Conservation (phyloP, 768 basidiomycete species). For the Leucosporidium scottii region DNA sequence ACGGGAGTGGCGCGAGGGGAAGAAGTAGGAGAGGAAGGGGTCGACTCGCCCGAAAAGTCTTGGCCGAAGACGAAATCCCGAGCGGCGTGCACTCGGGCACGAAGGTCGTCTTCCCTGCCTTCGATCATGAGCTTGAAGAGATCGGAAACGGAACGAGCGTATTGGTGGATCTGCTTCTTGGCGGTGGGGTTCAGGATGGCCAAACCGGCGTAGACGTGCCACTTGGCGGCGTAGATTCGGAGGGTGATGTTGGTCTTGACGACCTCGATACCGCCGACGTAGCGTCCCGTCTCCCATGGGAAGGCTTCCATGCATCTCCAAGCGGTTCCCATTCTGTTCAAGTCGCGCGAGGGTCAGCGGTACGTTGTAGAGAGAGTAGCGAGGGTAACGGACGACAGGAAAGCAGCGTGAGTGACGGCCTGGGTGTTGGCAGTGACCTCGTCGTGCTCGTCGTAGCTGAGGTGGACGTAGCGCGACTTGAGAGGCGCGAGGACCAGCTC, state of each 20-base stretch:
- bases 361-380: neutral
- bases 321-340: conserved; percentile 86
- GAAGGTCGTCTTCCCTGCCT: conserved; percentile 52
- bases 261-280: conserved; percentile 94
- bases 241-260: conserved; percentile 95
- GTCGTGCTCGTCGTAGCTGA: conserved; percentile 96
- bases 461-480: conserved; percentile 75
- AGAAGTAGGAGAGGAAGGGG: neutral
- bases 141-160: conserved; percentile 72
- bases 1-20: neutral
- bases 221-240: conserved; percentile 90
- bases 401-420: conserved; percentile 95
- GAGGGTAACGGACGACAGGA: conserved; percentile 62
- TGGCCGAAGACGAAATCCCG: conserved; percentile 65
- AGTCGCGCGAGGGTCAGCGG: neutral
- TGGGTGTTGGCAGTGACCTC: conserved; percentile 95
- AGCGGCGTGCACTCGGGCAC: conserved; percentile 65
- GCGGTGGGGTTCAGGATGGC: conserved; percentile 94
- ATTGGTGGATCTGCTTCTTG: conserved; percentile 80
- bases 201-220: conserved; percentile 99
- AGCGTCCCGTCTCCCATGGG: conserved; percentile 88
- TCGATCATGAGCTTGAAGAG: conserved; percentile 93
- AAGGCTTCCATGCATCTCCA: conserved; percentile 72
- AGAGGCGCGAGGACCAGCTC: conserved; percentile 75
- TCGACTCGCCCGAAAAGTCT: neutral